Base-by-base conservation (phyloP, 257 asterid species). In the Echites panduratus region DNA sequence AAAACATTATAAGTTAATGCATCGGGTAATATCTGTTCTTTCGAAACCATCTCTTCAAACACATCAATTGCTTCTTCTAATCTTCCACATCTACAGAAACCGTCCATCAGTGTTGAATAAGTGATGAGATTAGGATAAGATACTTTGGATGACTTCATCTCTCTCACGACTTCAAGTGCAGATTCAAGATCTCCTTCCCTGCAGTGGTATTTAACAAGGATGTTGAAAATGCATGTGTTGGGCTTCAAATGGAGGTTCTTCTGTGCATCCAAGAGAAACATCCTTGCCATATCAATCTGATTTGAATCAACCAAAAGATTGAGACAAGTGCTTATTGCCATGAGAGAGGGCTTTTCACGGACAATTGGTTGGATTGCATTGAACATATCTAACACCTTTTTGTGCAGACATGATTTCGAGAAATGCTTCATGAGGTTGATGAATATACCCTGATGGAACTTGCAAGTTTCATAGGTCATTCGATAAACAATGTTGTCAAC, bases 401-500 rank as follows among this genome's bases (percentile, higher is more conserved):
- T 93, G 10, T 88, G 92, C 85, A 85, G 78, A 69, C 83, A 82
- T 8, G 85, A 84, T 79, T 75, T 91, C 0, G 98, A 84, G 83
- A 85, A 91, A 84, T 86, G 96, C 85, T 87, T 89, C 99, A 94
- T 94, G 75, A 94, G 97, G 82, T 89, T 87, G 19, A 92, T 75
- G 77, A 91, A 94, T 77, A 94, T 50, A 69, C 97, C 96, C 77
- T 94, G 97, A 48, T 87, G 82, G 81, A 94, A 94, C 79, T 80
- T 85, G 87, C 99, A 94, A 59, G 97, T 88, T 85, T 91, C 99
- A 4, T 88, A 87, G 66, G 85, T 81, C 99, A 94, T 94, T 76
- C 77, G 95, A 76, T 84, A 90, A 82, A 94, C 89, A 76, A 91
- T 86, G 65, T 76, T 85, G 71, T 89, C 93, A 26, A 91, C 77